Base-by-base conservation (phyloP, 2,329 filamentous ascomycete genomes). In the Xylaria arbuscula region DNA sequence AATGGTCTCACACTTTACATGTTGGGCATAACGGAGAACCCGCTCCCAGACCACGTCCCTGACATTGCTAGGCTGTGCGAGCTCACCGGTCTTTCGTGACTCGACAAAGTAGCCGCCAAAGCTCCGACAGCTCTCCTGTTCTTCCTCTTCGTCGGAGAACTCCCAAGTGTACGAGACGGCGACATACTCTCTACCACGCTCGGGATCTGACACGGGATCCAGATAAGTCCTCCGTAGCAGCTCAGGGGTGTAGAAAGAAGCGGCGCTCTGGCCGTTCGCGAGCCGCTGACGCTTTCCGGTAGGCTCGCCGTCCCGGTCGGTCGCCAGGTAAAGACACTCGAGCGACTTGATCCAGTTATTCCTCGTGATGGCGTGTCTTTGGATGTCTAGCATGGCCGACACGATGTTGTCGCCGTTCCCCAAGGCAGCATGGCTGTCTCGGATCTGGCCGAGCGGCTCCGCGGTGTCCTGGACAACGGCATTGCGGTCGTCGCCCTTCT, bases 101-200 rank as follows among this genome's bases (percentile, higher is more conserved):
- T 77, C 75, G 56, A 77, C 42, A 19, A 67, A 68, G 61, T 74
- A 77, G 22, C 70, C 61, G 19, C 72, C 68, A 62, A 66, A 57
- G 22, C 60, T 67, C 42, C 32, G 64, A 45, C 64, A 59, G 13
- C 62, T 64, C 15, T 66, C 66, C 22, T 64, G 61, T 36, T 68
- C 68, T 10, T 70, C 65, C 62, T 76, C 74, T 40, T 77, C 70
- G n/a, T 73, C 66, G 6, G 76, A 76, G 56, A 69, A 24, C 6
- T 71, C 55, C 76, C 76, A 77, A 5, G 76, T 77, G 64, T 77
- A 77, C 2, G 75, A 77, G 58, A 77, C 74, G 32, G 76, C 76
- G 22, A 77, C 66, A 56, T 77, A 77, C 19, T 76, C 70, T 40
- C 72, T 69, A 1, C 68, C 72, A 13, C 59, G 58, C 19, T 73